These are phyloP conservation scores for Boletales sp. DNA, from an alignment of 768 basidiomycete species.

Conservation along the genomic window DNA sequence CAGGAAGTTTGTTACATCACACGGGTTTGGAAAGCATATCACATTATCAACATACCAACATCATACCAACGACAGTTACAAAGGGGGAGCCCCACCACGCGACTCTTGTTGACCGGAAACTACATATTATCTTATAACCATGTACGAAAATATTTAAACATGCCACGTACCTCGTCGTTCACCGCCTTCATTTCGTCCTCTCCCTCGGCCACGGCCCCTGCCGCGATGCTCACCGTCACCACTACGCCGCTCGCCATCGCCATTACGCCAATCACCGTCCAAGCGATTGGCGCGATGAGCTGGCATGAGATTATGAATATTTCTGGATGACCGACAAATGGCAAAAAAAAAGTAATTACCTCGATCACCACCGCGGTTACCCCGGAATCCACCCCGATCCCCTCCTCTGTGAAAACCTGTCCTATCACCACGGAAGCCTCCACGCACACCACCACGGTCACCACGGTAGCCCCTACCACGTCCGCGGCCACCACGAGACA, in stretches of 20 bases:
- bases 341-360: slow-evolving; percentile 10
- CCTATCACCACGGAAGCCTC: slow-evolving; percentile 40
- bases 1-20: too few species aligned
- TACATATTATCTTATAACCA: slow-evolving; percentile 4
- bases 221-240: slow-evolving; percentile 38
- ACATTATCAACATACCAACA: background rate
- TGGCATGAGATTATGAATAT: slow-evolving; percentile 6
- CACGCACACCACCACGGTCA: slow-evolving; percentile 39
- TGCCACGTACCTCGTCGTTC: slow-evolving; percentile 38
- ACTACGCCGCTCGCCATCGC: slow-evolving; percentile 38
- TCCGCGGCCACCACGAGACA: slow-evolving; percentile 45
- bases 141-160: background rate
- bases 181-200: slow-evolving; percentile 40
- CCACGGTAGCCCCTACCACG: slow-evolving; percentile 41
- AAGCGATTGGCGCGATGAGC: slow-evolving; percentile 17
- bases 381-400: slow-evolving; percentile 34
- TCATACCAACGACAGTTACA: slow-evolving; percentile 7
- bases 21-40: background rate
- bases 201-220: slow-evolving; percentile 42
- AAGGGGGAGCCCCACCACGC: slow-evolving; percentile 16
- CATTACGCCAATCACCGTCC: slow-evolving; percentile 48
- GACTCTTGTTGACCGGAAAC: slow-evolving; percentile 22
- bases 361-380: slow-evolving; percentile 29
- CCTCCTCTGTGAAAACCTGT: slow-evolving; percentile 34
- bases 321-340: background rate